Base-by-base conservation (phyloP, 345 rosid species). In the Salix brachista region DNA sequence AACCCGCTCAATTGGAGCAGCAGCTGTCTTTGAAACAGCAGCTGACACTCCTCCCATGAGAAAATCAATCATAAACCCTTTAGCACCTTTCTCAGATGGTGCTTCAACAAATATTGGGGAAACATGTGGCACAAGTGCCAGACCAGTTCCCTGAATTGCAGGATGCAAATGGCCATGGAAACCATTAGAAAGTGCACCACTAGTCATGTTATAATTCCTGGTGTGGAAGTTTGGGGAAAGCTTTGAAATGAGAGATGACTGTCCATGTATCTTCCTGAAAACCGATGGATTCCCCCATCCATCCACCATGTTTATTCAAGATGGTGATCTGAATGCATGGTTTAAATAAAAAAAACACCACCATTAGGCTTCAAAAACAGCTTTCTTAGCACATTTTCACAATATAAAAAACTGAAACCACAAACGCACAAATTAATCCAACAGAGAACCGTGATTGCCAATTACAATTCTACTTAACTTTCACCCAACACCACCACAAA, bases 281-380 rank as follows among this genome's bases (percentile, higher is more conserved):
- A 88, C 83, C 21, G 92, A 86, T 78, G 90, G 93, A 83, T 83
- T 67, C 80, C 67, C 81, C 36, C 82, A 81, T 84, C 86, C 91
- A 87, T 91, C 95, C 73, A 81, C 92, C 91, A 85, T 87, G 61
- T 41, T 83, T 70, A 70, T 83, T 76, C 42, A 69, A 39, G 52
- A 80, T 42, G 72, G 72, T 50, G 75, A 73, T 72, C 81, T 74
- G 70, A 30, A 44, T 42, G 42, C 18, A 10, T 44, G 28, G 46
- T 6, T 30, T 34, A 50, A 17, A 62, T 14, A 19, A 25, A 2
- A 2, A 4, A 21, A 26, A 30, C n/a, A 62, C 18, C 37, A 39
- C 0, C 3, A n/a, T 56, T 9, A 56, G 62, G 62, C 62, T 56
- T 56, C 62, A n/a, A 56, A 23, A n/a, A n/a, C 14, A 9, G 11